phyloP scores from a whole-genome alignment of 2,329 filamentous ascomycete species.

The Colletotrichum magnum region DNA sequence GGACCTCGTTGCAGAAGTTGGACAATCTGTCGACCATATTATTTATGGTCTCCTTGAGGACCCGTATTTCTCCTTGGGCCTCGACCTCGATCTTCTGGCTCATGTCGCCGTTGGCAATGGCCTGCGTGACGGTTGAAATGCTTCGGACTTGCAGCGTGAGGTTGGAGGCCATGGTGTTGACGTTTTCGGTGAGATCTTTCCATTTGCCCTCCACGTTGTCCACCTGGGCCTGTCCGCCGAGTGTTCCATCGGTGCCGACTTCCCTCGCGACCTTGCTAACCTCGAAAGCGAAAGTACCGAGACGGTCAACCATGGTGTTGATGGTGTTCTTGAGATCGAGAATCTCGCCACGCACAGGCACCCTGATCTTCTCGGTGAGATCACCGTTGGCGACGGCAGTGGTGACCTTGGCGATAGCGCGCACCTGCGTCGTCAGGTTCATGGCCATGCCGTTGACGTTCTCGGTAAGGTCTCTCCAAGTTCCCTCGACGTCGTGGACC shows the following conservation, averaged over 20 bases:
- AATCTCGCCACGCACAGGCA: constrained; percentile 95
- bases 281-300: constrained; percentile 95
- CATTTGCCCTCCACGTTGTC: constrained; percentile 97
- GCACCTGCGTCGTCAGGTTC: constrained; percentile 97
- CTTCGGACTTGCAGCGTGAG: constrained; percentile 84
- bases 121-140: constrained; percentile 94
- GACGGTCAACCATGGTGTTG: constrained; percentile 98
- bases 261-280: constrained; percentile 96
- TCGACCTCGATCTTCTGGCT: constrained; percentile 96
- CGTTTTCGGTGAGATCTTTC: constrained; percentile 95
- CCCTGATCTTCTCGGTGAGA: constrained; percentile 94
- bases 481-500: constrained; percentile 95
- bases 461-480: constrained; percentile 95
- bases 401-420: constrained; percentile 97
- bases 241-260: constrained; percentile 94
- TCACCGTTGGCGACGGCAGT: constrained; percentile 96
- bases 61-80: constrained; percentile 93
- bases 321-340: constrained; percentile 96
- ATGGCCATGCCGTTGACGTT: constrained; percentile 99
- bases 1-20: constrained; percentile 96
- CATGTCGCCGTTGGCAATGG: constrained; percentile 95
- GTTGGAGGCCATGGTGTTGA: constrained; percentile 82
- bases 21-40: constrained; percentile 98
- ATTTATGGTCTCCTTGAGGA: constrained; percentile 96
- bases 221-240: constrained; percentile 93